Base-by-base conservation (phyloP, 2,329 filamentous ascomycete genomes). In the Alternaria viburni region DNA sequence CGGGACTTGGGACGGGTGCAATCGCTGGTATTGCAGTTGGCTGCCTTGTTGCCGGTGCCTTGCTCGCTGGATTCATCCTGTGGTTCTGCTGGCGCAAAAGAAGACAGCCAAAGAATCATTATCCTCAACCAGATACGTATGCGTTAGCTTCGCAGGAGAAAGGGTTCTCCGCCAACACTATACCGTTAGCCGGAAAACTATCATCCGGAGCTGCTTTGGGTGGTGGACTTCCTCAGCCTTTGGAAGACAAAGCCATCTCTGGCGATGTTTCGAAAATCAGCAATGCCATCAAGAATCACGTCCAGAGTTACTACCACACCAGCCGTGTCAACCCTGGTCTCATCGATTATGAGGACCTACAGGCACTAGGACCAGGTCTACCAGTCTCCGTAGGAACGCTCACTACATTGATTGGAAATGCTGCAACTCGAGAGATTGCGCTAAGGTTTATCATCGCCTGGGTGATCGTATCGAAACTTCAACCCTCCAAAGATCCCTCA, bases 21-120 rank as follows among this genome's bases (percentile, higher is more conserved):
- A 68, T 68, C 8, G 79, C 78, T 32, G 80, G 80, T 1, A 70
- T 81, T 19, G 80, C 70, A 5, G 73, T 82, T n/a, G 80, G 74
- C 1, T 77, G 74, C 58, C 66, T 79, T n/a, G 17, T 77, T 12
- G 70, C 69, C 3, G 79, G 79, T 0, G 74, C 73, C 0, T 25
- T 77, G 0, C 63, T 77, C 17, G 70, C 74, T 5, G 68, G 65
- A 1, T 9, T 74, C 0, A 13, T 77, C 0, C 49, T 70, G 0
- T 77, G 70, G 69, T 59, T 71, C 3, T 77, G 60, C 30, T 63
- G 67, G 45, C 67, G 74, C 26, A 67, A 45, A 44, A 69, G 61
- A 19, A 67, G 57, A 25, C 5, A 3, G 8, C 10, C 44, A 4
- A 44, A 12, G 8, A 2, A 30, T 5, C n/a, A 50, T 2, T 49